A percentile compares a stretch with the other conserved stretches of the same genome.
Evolutionary conservation across 2,329 filamentous ascomycete species (phyloP).

Genomic region (Onygenales sp.): DNA sequence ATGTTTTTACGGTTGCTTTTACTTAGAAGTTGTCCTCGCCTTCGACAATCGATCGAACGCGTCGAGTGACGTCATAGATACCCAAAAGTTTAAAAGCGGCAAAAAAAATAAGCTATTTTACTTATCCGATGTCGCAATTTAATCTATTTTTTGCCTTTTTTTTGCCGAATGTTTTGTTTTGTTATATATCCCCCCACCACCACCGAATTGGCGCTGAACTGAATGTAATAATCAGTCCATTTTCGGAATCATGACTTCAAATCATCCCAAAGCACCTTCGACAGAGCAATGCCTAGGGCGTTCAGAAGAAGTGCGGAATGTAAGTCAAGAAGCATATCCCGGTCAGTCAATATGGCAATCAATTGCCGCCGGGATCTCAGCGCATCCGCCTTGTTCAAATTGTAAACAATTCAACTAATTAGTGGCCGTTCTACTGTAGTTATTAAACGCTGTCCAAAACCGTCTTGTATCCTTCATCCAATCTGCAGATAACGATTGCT

Average conservation of each 20-base stretch:
- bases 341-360: not conserved
- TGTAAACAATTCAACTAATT: not conserved
- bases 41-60: not conserved
- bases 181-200: not conserved
- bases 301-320: constrained; percentile 33
- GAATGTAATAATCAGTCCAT: not conserved
- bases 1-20: not conserved
- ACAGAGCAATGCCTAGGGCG: constrained; percentile 14
- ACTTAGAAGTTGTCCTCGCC: not conserved
- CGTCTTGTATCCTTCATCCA: constrained; percentile 37
- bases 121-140: not conserved
- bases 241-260: not conserved
- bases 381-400: not conserved
- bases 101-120: not conserved
- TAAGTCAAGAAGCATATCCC: constrained; percentile 20
- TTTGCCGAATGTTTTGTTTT: not conserved
- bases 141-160: not conserved
- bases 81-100: not conserved
- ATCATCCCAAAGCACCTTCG: not conserved
- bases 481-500: constrained; percentile 28
- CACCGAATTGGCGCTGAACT: not conserved
- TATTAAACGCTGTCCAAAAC: constrained; percentile 31
- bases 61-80: not conserved
- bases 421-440: constrained; percentile 15
- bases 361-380: not conserved